phyloP scores from a whole-genome alignment of 805 yeast genomes.

The Grigorovia transvaalensis region DNA sequence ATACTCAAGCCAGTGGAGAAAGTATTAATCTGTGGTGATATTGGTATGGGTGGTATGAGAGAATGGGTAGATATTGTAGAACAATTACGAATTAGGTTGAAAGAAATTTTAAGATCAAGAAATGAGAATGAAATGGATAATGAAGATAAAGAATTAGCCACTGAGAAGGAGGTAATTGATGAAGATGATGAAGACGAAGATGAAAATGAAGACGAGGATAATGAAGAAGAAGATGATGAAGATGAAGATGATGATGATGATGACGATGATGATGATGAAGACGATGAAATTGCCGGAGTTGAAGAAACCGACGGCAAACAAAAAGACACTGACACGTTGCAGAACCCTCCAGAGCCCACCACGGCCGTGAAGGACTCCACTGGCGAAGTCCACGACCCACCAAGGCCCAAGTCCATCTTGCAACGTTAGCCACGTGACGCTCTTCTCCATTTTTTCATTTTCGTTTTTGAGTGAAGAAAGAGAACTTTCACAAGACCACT shows the following conservation, averaged over 20 bases:
- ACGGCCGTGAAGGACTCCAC: not conserved
- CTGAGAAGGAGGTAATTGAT: slow-evolving; percentile 37
- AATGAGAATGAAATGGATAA: slow-evolving; percentile 28
- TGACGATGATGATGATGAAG: slow-evolving; percentile 34
- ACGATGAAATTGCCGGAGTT: slow-evolving; percentile 21
- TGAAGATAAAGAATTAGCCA: slow-evolving; percentile 17
- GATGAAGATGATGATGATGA: slow-evolving; percentile 31
- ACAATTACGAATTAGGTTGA: slow-evolving; percentile 33
- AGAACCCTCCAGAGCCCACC: not conserved
- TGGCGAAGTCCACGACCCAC: not conserved
- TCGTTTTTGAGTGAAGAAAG: too few species aligned
- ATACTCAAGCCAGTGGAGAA: slow-evolving; percentile 73
- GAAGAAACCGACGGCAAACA: slow-evolving; percentile 5
- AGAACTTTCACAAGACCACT: too few species aligned
- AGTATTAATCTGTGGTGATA: slow-evolving; percentile 71
- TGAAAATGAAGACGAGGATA: slow-evolving; percentile 34
- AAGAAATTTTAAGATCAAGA: slow-evolving; percentile 18
- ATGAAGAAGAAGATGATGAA: slow-evolving; percentile 36
- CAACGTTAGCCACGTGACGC: not conserved
- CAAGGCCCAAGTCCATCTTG: not conserved
- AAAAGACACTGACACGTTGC: not conserved
- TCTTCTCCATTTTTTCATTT: too few species aligned
- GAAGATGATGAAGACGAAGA: slow-evolving; percentile 37
- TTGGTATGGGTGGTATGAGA: slow-evolving; percentile 90
- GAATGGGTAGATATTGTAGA: slow-evolving; percentile 79